Percentiles rank a stretch among this genome's conserved stretches.
Conservation (phyloP, 1,284 basidiomycete species). For the Cutaneotrichosporon dermatis region DNA sequence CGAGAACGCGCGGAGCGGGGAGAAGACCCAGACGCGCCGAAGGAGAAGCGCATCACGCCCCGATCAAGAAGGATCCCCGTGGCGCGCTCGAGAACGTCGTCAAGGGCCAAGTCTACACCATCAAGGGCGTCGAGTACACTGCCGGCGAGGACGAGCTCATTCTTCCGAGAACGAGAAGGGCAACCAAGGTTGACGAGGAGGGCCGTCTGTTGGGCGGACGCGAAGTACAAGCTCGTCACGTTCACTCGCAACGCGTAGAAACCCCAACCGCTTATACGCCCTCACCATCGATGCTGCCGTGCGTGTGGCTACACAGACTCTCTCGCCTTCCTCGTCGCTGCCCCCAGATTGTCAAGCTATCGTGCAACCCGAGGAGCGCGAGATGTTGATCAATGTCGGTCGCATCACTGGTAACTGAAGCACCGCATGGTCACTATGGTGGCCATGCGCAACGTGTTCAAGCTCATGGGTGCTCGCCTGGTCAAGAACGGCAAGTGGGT, state of each 20-base stretch:
- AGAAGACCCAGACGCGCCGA: slow-evolving; percentile 31
- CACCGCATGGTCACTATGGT: slow-evolving; percentile 91
- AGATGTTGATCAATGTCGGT: slow-evolving; percentile 79
- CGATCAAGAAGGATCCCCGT: slow-evolving; percentile 18
- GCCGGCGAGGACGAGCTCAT: slow-evolving; percentile 85
- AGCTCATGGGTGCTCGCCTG: slow-evolving; percentile 87
- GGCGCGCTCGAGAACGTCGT: slow-evolving; percentile 27
- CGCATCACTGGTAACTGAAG: slow-evolving; percentile 81
- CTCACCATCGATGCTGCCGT: slow-evolving; percentile 96
- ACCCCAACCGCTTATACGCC: slow-evolving; percentile 83
- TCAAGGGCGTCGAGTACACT: slow-evolving; percentile 69
- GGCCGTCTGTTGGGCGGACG: slow-evolving; percentile 82
- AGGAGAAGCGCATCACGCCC: slow-evolving; percentile 2
- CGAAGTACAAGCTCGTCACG: slow-evolving; percentile 79
- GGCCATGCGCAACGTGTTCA: slow-evolving; percentile 87
- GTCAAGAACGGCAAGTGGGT: slow-evolving; percentile 83
- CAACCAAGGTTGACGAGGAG: slow-evolving; percentile 82
- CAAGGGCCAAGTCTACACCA: slow-evolving; percentile 19
- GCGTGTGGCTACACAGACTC: slow-evolving; percentile 95
- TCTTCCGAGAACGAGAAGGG: slow-evolving; percentile 78
- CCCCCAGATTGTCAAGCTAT: slow-evolving; percentile 80
- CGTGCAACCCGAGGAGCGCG: slow-evolving; percentile 84
- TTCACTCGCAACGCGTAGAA: slow-evolving; percentile 71
- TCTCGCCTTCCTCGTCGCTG: slow-evolving; percentile 93
- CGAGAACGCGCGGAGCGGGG: slow-evolving; percentile 38